phyloP scores from a whole-genome alignment of 495 filamentous ascomycete species.

The Aspergillus sclerotioniger region DNA sequence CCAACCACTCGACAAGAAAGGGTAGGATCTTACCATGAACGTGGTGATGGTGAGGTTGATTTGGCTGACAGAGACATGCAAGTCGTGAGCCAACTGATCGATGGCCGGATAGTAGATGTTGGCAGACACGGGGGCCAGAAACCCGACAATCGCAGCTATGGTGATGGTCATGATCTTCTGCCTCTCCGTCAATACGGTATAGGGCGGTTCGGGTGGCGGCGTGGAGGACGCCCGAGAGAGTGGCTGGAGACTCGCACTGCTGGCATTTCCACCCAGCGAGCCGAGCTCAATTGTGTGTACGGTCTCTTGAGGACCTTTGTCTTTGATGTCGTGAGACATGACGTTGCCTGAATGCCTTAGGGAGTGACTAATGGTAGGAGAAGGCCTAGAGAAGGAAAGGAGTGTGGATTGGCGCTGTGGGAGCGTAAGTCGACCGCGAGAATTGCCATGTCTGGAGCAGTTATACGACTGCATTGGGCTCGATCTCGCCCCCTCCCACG shows the following conservation, averaged over 20 bases:
- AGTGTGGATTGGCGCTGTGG: no score
- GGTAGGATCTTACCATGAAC: conserved; percentile 38
- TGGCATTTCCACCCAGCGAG: neutral
- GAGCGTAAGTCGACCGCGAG: no score
- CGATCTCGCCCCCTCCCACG: no score
- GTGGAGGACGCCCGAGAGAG: neutral
- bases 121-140: conserved; percentile 42
- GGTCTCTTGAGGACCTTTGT: neutral
- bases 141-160: conserved; percentile 9
- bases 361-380: neutral
- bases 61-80: conserved; percentile 34
- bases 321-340: neutral
- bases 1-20: neutral
- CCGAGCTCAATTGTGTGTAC: neutral
- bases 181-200: neutral
- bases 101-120: conserved; percentile 52
- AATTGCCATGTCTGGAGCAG: no score
- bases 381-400: no score
- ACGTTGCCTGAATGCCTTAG: neutral
- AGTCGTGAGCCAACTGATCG: conserved; percentile 37
- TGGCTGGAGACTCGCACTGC: neutral
- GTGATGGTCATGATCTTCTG: neutral
- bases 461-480: no score
- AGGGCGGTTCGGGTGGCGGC: neutral
- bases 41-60: conserved; percentile 54